phyloP scores from a whole-genome alignment of 306 rosid species.

The Cucumis sativus region DNA sequence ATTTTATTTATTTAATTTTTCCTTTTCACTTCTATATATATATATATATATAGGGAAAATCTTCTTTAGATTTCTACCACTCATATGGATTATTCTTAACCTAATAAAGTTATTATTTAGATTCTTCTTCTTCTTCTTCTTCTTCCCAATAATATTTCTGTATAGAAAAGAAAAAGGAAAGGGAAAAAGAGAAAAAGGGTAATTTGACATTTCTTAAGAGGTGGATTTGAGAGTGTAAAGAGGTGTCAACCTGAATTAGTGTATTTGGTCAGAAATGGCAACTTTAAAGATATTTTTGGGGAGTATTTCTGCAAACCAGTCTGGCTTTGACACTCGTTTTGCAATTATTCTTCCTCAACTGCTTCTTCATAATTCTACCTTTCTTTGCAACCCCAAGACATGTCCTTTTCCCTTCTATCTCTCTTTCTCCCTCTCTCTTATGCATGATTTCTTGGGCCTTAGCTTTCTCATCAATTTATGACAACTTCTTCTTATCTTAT shows the following conservation, averaged over 20 bases:
- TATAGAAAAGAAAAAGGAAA: neutral
- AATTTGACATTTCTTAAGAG: neutral
- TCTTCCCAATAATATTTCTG: neutral
- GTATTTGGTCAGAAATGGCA: slow-evolving; percentile 27
- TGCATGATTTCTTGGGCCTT: slow-evolving; percentile 9
- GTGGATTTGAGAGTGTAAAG: neutral
- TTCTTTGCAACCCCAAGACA: slow-evolving; percentile 32
- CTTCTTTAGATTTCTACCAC: neutral
- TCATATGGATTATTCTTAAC: neutral
- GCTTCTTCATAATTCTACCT: slow-evolving; percentile 39
- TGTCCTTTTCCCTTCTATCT: slow-evolving; percentile 29
- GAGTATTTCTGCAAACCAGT: slow-evolving; percentile 13
- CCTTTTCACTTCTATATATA: neutral
- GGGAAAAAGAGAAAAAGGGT: neutral
- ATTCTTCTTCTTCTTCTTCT: neutral
- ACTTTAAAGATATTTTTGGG: slow-evolving; percentile 13
- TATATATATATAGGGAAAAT: neutral
- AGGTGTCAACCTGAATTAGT: slow-evolving; percentile 8
- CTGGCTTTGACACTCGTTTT: slow-evolving; percentile 43
- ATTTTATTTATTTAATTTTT: no score
- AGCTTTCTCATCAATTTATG: neutral
- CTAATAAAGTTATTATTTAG: slow-evolving; percentile 2
- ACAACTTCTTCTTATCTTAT: neutral
- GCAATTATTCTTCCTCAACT: slow-evolving; percentile 35
- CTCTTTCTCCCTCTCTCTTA: slow-evolving; percentile 23